These are phyloP conservation scores for Coniosporium apollinis DNA, from an alignment of 495 filamentous ascomycete species.

Conservation along the genomic window DNA sequence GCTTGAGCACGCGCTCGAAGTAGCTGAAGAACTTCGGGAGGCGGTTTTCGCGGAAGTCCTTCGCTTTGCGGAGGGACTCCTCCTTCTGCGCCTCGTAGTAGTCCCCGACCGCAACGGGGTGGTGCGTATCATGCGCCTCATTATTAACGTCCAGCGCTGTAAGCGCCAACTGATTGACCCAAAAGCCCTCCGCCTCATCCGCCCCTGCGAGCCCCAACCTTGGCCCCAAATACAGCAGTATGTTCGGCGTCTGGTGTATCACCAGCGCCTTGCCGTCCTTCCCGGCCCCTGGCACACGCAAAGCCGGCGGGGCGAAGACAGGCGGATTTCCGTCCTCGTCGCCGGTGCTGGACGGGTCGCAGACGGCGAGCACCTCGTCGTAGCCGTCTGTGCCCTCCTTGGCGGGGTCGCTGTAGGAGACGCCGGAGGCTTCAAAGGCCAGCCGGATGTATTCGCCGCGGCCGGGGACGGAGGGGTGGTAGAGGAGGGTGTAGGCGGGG, in stretches of 20 bases:
- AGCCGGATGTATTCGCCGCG: constrained; percentile 51
- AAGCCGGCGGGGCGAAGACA: constrained; percentile 41
- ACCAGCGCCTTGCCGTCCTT: constrained; percentile 25
- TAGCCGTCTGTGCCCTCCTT: constrained; percentile 22
- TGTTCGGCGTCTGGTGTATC: constrained; percentile 47
- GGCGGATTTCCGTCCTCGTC: constrained; percentile 35
- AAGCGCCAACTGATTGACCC: constrained; percentile 37
- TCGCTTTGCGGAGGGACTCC: constrained; percentile 32
- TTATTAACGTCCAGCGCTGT: constrained; percentile 53
- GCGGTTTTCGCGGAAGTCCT: constrained; percentile 37
- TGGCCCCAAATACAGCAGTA: constrained; percentile 42
- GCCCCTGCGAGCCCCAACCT: constrained; percentile 34
- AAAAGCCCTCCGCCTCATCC: constrained; percentile 29
- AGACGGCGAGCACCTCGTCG: constrained; percentile 11
- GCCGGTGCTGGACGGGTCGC: constrained; percentile 7
- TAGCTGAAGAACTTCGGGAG: constrained; percentile 49
- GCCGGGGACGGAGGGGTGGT: constrained; percentile 47
- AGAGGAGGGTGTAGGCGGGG: constrained; percentile 35
- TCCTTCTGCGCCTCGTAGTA: constrained; percentile 54
- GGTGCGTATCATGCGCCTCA: constrained; percentile 51
- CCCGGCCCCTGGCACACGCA: constrained; percentile 35
- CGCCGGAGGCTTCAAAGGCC: constrained; percentile 41
- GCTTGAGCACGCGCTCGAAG: constrained; percentile 42
- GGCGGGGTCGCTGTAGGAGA: constrained; percentile 41
- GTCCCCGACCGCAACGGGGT: constrained; percentile 35